Conservation (phyloP, 1,284 basidiomycete genomes). For the Takashimella tepidaria region DNA sequence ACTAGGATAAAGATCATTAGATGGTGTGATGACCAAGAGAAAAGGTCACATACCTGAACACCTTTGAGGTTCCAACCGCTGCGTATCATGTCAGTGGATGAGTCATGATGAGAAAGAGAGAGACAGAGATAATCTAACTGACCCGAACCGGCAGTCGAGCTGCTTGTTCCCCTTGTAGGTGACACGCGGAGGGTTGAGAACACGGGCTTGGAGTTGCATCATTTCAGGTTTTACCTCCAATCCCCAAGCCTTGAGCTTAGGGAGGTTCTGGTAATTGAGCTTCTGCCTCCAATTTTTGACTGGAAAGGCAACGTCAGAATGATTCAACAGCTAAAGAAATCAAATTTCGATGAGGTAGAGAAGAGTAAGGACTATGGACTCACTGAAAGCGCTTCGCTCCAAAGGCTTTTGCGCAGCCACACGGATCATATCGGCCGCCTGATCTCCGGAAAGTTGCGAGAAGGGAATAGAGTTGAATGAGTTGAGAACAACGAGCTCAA, state of each 20-base stretch:
- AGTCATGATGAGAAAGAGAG: slow-evolving; percentile 13
- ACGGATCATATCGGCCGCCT: slow-evolving; percentile 49
- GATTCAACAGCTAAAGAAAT: not conserved
- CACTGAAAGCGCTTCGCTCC: slow-evolving; percentile 36
- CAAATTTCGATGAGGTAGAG: not conserved
- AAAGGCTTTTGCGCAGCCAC: slow-evolving; percentile 44
- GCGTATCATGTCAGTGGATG: not conserved
- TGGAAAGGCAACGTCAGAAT: slow-evolving; percentile 13
- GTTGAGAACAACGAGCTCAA: slow-evolving; percentile 41
- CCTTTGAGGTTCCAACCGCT: slow-evolving; percentile 24
- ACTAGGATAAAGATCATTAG: slow-evolving; percentile 29
- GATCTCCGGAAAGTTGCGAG: slow-evolving; percentile 26
- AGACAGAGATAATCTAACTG: too few species aligned
- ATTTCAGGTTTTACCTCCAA: slow-evolving; percentile 42
- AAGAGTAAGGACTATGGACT: slow-evolving; percentile 9
- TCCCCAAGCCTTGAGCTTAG: slow-evolving; percentile 47
- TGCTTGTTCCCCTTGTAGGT: slow-evolving; percentile 34
- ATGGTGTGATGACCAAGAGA: too few species aligned
- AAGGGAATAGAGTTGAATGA: slow-evolving; percentile 42
- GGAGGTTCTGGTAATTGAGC: slow-evolving; percentile 36
- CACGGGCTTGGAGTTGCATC: slow-evolving; percentile 40
- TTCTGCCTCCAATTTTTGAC: slow-evolving; percentile 38
- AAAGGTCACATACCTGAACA: not conserved
- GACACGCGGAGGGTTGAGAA: slow-evolving; percentile 41
- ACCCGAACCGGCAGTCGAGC: slow-evolving; percentile 25